These are phyloP conservation scores for Terfezia boudieri DNA, from an alignment of 495 filamentous ascomycete genomes.

Conservation along the genomic window DNA sequence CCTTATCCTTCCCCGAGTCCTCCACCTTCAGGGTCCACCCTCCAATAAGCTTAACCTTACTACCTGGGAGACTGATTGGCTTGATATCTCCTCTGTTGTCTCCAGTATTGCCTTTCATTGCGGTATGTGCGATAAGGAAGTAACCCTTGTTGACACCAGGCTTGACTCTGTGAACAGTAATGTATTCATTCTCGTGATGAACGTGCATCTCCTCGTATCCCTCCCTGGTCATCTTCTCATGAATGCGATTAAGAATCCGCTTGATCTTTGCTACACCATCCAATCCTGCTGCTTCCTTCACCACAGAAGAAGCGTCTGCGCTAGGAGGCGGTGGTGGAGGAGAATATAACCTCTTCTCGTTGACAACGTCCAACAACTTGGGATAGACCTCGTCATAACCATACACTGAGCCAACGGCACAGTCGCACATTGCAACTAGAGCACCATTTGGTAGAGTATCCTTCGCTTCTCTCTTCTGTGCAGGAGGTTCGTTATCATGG, in stretches of 20 bases:
- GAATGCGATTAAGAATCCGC: constrained; percentile 75
- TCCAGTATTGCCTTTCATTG: constrained; percentile 49
- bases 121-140: constrained; percentile 86
- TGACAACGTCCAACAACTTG: constrained; percentile 67
- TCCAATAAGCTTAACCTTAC: constrained; percentile 56
- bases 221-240: constrained; percentile 80
- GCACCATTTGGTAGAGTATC: constrained; percentile 95
- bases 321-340: constrained; percentile 23
- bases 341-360: constrained; percentile 57
- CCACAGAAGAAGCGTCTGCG: constrained; percentile 36
- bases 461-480: constrained; percentile 82
- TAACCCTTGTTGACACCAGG: constrained; percentile 75
- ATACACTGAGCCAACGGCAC: constrained; percentile 84
- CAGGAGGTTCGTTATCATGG: constrained; percentile 91
- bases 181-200: constrained; percentile 84
- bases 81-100: constrained; percentile 53
- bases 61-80: constrained; percentile 53
- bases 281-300: constrained; percentile 38
- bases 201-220: constrained; percentile 90
- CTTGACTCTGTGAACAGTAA: constrained; percentile 89
- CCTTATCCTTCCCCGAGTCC: constrained; percentile 37
- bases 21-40: constrained; percentile 80
- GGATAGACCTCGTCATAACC: constrained; percentile 98
- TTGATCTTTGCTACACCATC: constrained; percentile 76
- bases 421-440: constrained; percentile 84